Evolutionary conservation across 352 stramenopile genomes (phyloP).

Genomic region (Pythium dissimile): DNA sequence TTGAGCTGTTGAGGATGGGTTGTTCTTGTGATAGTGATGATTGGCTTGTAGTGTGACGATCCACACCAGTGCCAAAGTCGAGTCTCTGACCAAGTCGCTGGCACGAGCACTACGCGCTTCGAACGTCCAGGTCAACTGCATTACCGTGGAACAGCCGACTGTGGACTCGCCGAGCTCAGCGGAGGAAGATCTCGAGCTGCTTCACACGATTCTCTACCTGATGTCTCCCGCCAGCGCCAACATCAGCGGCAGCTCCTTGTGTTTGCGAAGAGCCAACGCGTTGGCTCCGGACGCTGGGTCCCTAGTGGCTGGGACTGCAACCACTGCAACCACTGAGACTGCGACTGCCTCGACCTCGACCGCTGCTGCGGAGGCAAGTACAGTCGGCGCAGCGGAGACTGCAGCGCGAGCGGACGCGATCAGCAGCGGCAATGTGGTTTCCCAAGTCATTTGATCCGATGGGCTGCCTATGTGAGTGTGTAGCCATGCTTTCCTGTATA

Average conservation of each 20-base stretch:
- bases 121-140: slow-evolving; percentile 54
- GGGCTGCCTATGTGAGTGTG: background rate
- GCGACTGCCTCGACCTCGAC: background rate
- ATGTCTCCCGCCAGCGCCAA: slow-evolving; percentile 44
- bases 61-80: slow-evolving; percentile 14
- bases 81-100: slow-evolving; percentile 40
- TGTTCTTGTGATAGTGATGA: background rate
- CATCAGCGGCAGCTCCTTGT: slow-evolving; percentile 55
- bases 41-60: background rate
- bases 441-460: slow-evolving; percentile 5
- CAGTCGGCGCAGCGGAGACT: background rate
- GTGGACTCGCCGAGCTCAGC: background rate
- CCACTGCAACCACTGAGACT: no score
- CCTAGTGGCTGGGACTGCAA: no score
- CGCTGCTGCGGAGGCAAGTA: background rate
- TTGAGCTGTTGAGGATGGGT: background rate
- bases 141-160: slow-evolving; percentile 31
- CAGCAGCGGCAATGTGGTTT: background rate
- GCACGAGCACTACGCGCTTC: slow-evolving; percentile 32
- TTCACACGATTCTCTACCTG: slow-evolving; percentile 60
- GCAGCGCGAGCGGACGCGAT: background rate
- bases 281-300: no score
- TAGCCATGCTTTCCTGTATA: slow-evolving; percentile 15
- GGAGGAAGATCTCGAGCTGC: slow-evolving; percentile 24
- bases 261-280: background rate